phyloP scores from a whole-genome alignment of 371 early-diverging fungal genomes.

The Lichtheimia hyalospora region DNA sequence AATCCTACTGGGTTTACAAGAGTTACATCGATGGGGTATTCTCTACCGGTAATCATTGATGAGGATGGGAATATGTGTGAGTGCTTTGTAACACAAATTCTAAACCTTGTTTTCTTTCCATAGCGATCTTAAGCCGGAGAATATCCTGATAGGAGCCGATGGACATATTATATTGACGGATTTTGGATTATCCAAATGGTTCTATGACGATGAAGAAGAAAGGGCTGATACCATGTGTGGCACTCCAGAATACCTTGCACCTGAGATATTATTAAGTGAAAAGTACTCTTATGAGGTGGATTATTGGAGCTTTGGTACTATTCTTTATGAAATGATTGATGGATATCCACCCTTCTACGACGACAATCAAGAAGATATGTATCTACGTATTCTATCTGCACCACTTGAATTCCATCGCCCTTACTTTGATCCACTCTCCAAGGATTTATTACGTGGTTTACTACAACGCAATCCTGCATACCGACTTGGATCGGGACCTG shows the following conservation, averaged over 20 bases:
- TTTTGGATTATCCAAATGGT: constrained; percentile 85
- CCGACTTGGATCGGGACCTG: constrained; percentile 59
- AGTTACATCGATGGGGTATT: constrained; percentile 85
- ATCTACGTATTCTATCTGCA: constrained; percentile 71
- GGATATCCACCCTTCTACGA: constrained; percentile 81
- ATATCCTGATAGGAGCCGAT: constrained; percentile 75
- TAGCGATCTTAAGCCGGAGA: constrained; percentile 86
- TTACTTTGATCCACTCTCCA: constrained; percentile 52
- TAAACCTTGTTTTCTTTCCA: not conserved
- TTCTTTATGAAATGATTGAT: constrained; percentile 82
- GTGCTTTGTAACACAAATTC: no score
- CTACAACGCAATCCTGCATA: constrained; percentile 66
- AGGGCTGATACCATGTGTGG: constrained; percentile 92
- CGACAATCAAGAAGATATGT: constrained; percentile 76
- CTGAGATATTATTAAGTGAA: constrained; percentile 83
- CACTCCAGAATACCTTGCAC: constrained; percentile 90
- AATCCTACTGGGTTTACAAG: constrained; percentile 82
- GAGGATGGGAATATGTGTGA: not conserved
- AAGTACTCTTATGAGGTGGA: constrained; percentile 90
- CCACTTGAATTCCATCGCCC: constrained; percentile 69
- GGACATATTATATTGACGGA: constrained; percentile 89
- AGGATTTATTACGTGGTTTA: constrained; percentile 57
- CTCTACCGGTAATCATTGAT: constrained; percentile 66
- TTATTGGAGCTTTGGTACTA: constrained; percentile 96
- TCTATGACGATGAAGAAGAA: constrained; percentile 37